phyloP scores from a whole-genome alignment of 768 basidiomycete genomes.

The Cyclocybe aegerita region DNA sequence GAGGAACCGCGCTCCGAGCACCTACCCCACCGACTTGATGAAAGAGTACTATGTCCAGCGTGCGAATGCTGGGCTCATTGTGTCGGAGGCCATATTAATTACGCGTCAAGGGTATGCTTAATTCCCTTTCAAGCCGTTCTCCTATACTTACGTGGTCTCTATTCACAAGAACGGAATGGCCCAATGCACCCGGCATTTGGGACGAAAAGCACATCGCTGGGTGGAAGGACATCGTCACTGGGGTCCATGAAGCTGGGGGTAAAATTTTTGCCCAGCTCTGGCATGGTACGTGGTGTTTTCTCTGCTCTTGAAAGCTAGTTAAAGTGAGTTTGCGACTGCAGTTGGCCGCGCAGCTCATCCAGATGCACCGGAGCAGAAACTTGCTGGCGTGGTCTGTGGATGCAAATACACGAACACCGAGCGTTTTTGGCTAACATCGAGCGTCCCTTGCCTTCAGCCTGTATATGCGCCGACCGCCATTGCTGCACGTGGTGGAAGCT shows the following conservation, averaged over 20 bases:
- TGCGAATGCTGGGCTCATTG: slow-evolving; percentile 34
- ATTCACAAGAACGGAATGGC: slow-evolving; percentile 35
- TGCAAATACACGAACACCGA: background rate
- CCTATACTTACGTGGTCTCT: background rate
- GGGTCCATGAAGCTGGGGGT: slow-evolving; percentile 42
- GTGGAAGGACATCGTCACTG: slow-evolving; percentile 43
- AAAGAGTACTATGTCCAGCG: slow-evolving; percentile 38
- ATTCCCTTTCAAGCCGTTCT: background rate
- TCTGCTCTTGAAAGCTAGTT: too few species aligned
- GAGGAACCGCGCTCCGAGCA: slow-evolving; percentile 32
- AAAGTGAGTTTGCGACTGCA: slow-evolving; percentile 1
- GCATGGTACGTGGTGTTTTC: background rate
- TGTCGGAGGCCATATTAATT: slow-evolving; percentile 37
- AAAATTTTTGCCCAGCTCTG: slow-evolving; percentile 41
- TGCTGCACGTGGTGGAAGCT: slow-evolving; percentile 36
- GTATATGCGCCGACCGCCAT: slow-evolving; percentile 44
- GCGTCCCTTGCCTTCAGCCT: slow-evolving; percentile 24
- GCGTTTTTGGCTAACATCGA: slow-evolving; percentile 4
- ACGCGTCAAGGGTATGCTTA: slow-evolving; percentile 35
- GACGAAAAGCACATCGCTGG: slow-evolving; percentile 36
- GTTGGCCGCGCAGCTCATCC: slow-evolving; percentile 37
- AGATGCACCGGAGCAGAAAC: slow-evolving; percentile 37
- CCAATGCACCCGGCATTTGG: slow-evolving; percentile 44
- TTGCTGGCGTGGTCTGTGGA: slow-evolving; percentile 28
- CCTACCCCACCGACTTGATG: slow-evolving; percentile 32